Evolutionary conservation across 2,329 filamentous ascomycete genomes (phyloP).

Genomic region (Byssothecium circinans): DNA sequence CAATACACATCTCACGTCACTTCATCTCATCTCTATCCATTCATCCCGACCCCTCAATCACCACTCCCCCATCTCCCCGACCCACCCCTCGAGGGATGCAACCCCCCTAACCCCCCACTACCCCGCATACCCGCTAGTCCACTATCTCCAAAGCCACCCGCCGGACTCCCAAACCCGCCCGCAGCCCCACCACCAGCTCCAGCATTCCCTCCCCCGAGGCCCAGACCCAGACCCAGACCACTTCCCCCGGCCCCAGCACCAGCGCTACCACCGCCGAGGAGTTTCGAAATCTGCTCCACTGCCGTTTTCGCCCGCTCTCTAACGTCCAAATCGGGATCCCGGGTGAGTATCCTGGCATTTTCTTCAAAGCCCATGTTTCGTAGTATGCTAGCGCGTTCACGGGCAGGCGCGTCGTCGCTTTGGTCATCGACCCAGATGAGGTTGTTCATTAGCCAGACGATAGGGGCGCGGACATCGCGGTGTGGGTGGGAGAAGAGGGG

Average conservation of each 20-base stretch:
- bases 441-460: constrained; percentile 85
- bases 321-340: constrained; percentile 77
- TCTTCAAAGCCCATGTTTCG: constrained; percentile 70
- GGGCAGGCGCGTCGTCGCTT: constrained; percentile 65
- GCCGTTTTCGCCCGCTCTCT: constrained; percentile 82
- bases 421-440: constrained; percentile 80
- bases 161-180: not conserved
- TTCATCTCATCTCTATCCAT: not conserved
- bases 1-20: no score
- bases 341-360: constrained; percentile 63
- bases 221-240: constrained; percentile 1
- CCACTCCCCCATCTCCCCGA: constrained; percentile 5
- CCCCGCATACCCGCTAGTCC: constrained; percentile 5
- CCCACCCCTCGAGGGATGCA: constrained; percentile 6
- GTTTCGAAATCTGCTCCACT: constrained; percentile 58
- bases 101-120: constrained; percentile 12
- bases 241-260: constrained; percentile 5
- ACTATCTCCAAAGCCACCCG: not conserved
- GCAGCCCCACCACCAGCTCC: no score
- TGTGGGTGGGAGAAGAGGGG: constrained; percentile 74
- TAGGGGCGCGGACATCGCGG: constrained; percentile 71
- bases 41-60: not conserved
- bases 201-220: no score
- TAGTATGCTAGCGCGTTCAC: constrained; percentile 68
- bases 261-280: constrained; percentile 18